phyloP scores from a whole-genome alignment of 768 basidiomycete species.

The Suillus discolor region DNA sequence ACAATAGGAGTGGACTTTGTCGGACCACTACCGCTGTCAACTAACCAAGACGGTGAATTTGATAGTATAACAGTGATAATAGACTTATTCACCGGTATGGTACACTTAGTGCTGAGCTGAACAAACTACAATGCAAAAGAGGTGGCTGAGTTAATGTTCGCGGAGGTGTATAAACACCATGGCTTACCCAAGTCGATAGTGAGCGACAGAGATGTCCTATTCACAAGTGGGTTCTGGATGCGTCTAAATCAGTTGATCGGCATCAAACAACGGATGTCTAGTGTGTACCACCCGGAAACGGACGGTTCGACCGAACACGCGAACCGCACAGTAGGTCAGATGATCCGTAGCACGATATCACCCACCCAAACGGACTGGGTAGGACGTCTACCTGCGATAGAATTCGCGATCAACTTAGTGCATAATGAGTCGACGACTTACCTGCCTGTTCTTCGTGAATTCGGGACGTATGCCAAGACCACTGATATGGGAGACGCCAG shows the following conservation, averaged over 20 bases:
- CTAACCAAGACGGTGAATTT: conserved; percentile 13
- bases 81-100: conserved; percentile 17
- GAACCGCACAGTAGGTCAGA: conserved; percentile 32
- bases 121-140: conserved; percentile 34
- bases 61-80: conserved; percentile 33
- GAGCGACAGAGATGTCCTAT: conserved; percentile 43
- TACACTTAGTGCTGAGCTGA: conserved; percentile 21
- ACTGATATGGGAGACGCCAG: conserved; percentile 32
- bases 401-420: conserved; percentile 40
- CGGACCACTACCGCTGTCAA: conserved; percentile 27
- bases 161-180: conserved; percentile 17
- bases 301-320: conserved; percentile 40
- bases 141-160: conserved; percentile 24
- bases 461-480: conserved; percentile 34
- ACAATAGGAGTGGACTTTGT: conserved; percentile 27
- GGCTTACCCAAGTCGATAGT: conserved; percentile 42
- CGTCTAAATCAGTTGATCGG: conserved; percentile 32
- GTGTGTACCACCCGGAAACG: conserved; percentile 45
- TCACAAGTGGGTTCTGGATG: conserved; percentile 45
- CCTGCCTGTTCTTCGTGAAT: conserved; percentile 38
- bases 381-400: conserved; percentile 28
- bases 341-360: conserved; percentile 28
- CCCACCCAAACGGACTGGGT: conserved; percentile 34
- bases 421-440: conserved; percentile 34
- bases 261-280: conserved; percentile 29